Base-by-base conservation (phyloP, 371 early-diverging fungal genomes). In the Zancudomyces culisetae region DNA sequence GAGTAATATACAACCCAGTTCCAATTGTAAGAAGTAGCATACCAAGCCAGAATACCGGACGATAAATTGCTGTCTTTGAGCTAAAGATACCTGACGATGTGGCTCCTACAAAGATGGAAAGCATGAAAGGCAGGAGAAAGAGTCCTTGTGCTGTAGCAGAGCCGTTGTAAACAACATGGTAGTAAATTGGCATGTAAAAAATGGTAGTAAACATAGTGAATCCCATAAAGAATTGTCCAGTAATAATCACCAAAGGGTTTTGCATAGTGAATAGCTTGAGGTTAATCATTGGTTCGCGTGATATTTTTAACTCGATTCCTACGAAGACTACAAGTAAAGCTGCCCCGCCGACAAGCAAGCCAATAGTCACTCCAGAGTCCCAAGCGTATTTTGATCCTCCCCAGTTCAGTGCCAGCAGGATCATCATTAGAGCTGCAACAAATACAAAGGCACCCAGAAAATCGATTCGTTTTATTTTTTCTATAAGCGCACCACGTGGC, bases 251-350 rank as follows among this genome's bases (percentile, higher is more conserved):
- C 0, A 54, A 51, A 21, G 67, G 49, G 47, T 71, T 70, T 42
- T 70, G 61, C 52, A 63, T 52, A 40, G 51, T 53, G 59, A 68
- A 69, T 49, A 79, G 30, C 40, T 68, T 57, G 52, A 70, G 56
- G 0, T 78, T 76, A 35, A 82, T 53, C 26, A 83, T 70, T 8
- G 85, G 85, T 46, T 79, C 80, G 1, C 45, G 52, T 0, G 77
- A 63, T 51, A 72, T 52, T 52, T 70, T 71, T 50, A 70, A 70
- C 55, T 86, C 85, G 2, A 79, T 45, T 1, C 70, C 19, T 39
- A 72, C 56, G 48, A 83, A 83, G 2, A 68, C 24, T 1, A 64
- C 41, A 1, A 72, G 62, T 15, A 76, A 51, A 0, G 62, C 59
- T 18, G 61, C 56, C 4, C 74, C 74, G 10, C 63, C 72, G n/a